Evolutionary conservation across 129 eudicot species (phyloP), one percentile per base, ranked within the genome.

Genomic region (Calendula officinalis): DNA sequence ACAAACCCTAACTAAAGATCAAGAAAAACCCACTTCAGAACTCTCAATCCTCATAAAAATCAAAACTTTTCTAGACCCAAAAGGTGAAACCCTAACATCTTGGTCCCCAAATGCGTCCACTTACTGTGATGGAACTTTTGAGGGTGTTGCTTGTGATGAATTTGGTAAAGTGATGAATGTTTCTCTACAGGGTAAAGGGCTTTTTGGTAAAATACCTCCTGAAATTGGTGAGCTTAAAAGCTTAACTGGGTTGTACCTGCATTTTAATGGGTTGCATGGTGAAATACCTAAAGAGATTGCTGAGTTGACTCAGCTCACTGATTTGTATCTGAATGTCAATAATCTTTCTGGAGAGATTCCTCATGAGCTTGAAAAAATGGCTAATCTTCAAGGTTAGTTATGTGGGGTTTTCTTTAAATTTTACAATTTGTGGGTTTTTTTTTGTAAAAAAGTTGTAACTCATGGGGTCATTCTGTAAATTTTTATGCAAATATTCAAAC

Each of bases 121-220:
- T 53, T 89, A 85, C 36, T 92, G 99, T 73, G 81, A 65, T 64
- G 89, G 77, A 7, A 51, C 81, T 6, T 94, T 88, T 66, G 84
- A 74, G 66, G 99, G 99, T 61, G 74, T 94, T 53, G 92, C 95
- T 53, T 94, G 99, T 63, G 66, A 89, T 68, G 87, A 80, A 36
- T 7, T 13, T 22, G 96, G 99, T 49, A 70, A 85, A 38, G 89
- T 94, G 62, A 92, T 87, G 55, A 94, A 88, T 66, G 83, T 94
- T 66, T 88, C 99, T n/a, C 82, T 94, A 62, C 99, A 94, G 67
- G 99, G 99, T 1, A 94, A 80, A 71, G 99, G 95, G 51, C 90
- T 94, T 64, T 47, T 65, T 50, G 99, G 99, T 42, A 36, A 75
- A 46, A 60, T 94, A 48, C 88, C 97, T 10, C 86, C 95, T 36